A percentile compares a stretch with the other conserved stretches of the same genome.
Evolutionary conservation across 495 filamentous ascomycete species (phyloP).

Genomic region (Aeminium ludgeri): DNA sequence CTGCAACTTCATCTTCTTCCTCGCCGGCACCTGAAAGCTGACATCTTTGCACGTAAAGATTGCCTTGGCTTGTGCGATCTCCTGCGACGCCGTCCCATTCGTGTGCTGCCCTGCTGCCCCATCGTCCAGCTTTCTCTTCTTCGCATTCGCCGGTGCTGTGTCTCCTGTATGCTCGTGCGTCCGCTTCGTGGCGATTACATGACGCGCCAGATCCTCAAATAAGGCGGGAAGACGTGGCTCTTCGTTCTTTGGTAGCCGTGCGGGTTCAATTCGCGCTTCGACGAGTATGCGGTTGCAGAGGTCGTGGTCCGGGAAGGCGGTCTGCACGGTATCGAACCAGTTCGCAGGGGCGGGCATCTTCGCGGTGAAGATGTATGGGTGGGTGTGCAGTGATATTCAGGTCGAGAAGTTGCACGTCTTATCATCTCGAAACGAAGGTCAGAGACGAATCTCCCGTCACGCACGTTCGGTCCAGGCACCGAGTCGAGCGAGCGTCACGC

Average conservation of each 20-base stretch:
- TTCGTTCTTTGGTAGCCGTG: background rate
- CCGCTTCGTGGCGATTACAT: background rate
- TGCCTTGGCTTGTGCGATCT: background rate
- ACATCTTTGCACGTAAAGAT: constrained; percentile 16
- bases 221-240: background rate
- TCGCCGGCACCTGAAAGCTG: constrained; percentile 41
- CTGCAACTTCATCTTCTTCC: constrained; percentile 81
- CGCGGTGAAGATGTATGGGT: no score
- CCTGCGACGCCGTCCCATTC: background rate
- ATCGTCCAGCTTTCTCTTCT: constrained; percentile 17
- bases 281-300: background rate
- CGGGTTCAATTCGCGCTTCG: no score
- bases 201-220: constrained; percentile 7
- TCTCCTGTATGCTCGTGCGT: background rate
- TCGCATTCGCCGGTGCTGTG: background rate
- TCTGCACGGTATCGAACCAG: background rate
- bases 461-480: no score
- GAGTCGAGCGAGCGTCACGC: no score
- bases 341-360: no score
- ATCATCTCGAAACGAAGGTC: no score
- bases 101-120: background rate
- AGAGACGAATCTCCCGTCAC: no score
- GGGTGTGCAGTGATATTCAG: no score
- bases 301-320: background rate
- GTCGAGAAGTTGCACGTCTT: no score